A percentile compares a stretch with the other conserved stretches of the same genome.
Evolutionary conservation across 2,329 filamentous ascomycete species (phyloP).

Genomic region (Gremmenia infestans): DNA sequence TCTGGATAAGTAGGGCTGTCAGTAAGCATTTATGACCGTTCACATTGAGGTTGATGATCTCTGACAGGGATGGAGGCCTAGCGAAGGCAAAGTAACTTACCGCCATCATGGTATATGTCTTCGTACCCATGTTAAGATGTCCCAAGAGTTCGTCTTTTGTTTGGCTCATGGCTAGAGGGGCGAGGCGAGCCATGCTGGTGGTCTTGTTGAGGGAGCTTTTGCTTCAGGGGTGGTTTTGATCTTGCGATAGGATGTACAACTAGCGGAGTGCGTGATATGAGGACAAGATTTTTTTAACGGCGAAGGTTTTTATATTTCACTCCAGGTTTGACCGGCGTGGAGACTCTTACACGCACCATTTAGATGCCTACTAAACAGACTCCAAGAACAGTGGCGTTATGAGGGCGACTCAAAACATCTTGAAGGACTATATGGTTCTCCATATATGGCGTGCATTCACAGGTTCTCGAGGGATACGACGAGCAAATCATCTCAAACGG

Average conservation of each 20-base stretch:
- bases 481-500: background rate
- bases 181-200: slow-evolving; percentile 16
- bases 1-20: slow-evolving; percentile 20
- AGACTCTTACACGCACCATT: background rate
- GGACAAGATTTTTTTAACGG: background rate
- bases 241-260: slow-evolving; percentile 4
- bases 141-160: slow-evolving; percentile 30
- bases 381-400: background rate
- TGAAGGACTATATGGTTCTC: background rate
- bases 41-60: background rate
- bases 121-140: slow-evolving; percentile 22
- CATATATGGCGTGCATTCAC: background rate
- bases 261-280: background rate
- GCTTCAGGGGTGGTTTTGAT: background rate
- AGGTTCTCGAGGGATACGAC: background rate
- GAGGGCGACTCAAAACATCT: background rate
- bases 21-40: slow-evolving; percentile 17
- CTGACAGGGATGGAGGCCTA: background rate
- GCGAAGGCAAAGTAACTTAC: slow-evolving; percentile 19
- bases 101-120: slow-evolving; percentile 29
- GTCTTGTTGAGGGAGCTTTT: background rate
- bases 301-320: background rate
- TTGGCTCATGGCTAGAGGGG: slow-evolving; percentile 28
- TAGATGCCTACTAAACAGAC: background rate
- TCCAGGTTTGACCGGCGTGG: background rate